Conservation (phyloP, 2,329 filamentous ascomycete genomes). For the Ilyonectria sp. region DNA sequence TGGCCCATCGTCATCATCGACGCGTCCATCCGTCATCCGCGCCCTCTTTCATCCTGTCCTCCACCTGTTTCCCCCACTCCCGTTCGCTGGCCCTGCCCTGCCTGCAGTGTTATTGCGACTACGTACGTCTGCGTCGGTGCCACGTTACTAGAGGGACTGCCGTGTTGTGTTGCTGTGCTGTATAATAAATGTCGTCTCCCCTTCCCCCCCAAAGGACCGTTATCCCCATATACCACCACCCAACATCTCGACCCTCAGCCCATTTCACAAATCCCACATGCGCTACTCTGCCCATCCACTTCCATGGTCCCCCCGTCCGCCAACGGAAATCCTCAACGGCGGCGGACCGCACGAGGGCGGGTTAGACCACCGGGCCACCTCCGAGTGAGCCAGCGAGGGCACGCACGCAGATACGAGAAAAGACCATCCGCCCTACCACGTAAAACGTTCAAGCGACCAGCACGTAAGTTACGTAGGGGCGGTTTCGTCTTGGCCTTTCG, state of each 20-base stretch:
- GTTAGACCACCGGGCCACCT: background rate
- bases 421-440: background rate
- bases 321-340: background rate
- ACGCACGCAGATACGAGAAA: background rate
- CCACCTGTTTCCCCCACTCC: background rate
- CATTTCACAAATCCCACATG: background rate
- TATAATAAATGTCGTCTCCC: background rate
- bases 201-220: background rate
- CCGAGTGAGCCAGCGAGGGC: background rate
- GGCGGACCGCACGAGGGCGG: background rate
- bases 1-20: slow-evolving; percentile 30
- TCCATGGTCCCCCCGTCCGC: slow-evolving; percentile 1
- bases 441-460: background rate
- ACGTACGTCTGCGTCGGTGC: background rate
- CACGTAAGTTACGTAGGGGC: background rate
- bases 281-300: background rate
- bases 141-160: background rate
- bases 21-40: slow-evolving; percentile 26
- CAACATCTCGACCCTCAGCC: background rate
- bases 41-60: background rate
- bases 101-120: background rate
- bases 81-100: too few species aligned
- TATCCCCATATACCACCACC: background rate
- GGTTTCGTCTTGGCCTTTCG: background rate
- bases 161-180: background rate